These are phyloP conservation scores for Phytophthora ohioensis DNA, from an alignment of 352 stramenopile genomes.

Conservation along the genomic window DNA sequence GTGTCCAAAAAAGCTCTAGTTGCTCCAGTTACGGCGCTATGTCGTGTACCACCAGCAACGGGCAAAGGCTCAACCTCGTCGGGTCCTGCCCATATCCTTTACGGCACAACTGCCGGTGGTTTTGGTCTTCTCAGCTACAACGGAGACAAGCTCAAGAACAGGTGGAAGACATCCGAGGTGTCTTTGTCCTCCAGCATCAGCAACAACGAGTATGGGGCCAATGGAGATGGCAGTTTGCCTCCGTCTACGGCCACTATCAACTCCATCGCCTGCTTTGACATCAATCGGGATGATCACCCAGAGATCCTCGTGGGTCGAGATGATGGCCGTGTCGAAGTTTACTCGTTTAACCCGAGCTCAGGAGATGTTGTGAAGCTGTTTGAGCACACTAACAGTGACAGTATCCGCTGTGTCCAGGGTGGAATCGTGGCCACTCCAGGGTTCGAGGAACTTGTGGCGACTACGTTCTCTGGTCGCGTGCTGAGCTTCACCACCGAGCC, in stretches of 20 bases:
- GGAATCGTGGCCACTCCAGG: slow-evolving; percentile 76
- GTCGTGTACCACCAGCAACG: slow-evolving; percentile 37
- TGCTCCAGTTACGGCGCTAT: slow-evolving; percentile 62
- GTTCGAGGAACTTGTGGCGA: slow-evolving; percentile 79
- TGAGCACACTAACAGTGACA: slow-evolving; percentile 76
- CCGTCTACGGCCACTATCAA: slow-evolving; percentile 64
- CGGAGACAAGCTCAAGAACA: slow-evolving; percentile 79
- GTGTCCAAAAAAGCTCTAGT: slow-evolving; percentile 71
- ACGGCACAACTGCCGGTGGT: slow-evolving; percentile 67
- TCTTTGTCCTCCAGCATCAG: slow-evolving; percentile 30
- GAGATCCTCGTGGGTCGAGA: slow-evolving; percentile 85
- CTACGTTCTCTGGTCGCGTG: slow-evolving; percentile 82
- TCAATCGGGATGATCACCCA: slow-evolving; percentile 81
- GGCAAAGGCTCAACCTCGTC: slow-evolving; percentile 27
- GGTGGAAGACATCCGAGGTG: slow-evolving; percentile 60
- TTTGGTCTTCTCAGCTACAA: slow-evolving; percentile 76
- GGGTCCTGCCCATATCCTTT: slow-evolving; percentile 57
- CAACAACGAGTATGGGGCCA: slow-evolving; percentile 8
- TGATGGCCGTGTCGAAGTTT: slow-evolving; percentile 84
- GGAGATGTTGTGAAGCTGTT: slow-evolving; percentile 72
- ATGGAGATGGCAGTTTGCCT: slow-evolving; percentile 23
- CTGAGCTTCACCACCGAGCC: slow-evolving; percentile 88
- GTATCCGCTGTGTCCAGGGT: slow-evolving; percentile 76
- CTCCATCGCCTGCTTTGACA: slow-evolving; percentile 79
- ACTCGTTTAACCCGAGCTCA: slow-evolving; percentile 54